Percentiles rank a stretch among this genome's conserved stretches.
Evolutionary conservation across 495 filamentous ascomycete genomes (phyloP).

Genomic region (Lophiostoma macrostomum): DNA sequence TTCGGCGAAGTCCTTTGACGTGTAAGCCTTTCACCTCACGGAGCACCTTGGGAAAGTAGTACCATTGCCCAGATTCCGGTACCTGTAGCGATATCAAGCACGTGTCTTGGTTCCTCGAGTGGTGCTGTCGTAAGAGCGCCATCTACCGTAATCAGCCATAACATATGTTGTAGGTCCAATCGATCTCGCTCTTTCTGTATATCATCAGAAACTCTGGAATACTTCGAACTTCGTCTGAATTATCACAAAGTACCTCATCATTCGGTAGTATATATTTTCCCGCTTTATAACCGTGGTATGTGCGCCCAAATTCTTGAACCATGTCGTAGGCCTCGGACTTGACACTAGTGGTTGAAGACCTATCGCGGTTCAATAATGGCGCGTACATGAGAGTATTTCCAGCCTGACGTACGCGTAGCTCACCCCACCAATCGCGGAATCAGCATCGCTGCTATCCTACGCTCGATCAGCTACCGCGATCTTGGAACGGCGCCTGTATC

Average conservation of each 20-base stretch:
- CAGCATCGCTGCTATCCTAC: constrained; percentile 8
- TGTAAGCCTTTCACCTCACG: too few relatives aligned
- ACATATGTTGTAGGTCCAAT: constrained; percentile 63
- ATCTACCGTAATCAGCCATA: constrained; percentile 52
- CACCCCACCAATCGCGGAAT: constrained; percentile 11
- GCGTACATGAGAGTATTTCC: neutral
- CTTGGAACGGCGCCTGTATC: too few relatives aligned
- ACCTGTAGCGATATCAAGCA: constrained; percentile 28
- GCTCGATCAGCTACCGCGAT: too few relatives aligned
- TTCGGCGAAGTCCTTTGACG: constrained; percentile 28
- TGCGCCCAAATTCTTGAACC: constrained; percentile 19
- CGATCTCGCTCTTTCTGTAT: constrained; percentile 19
- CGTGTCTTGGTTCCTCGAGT: constrained; percentile 20
- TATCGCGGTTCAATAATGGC: neutral
- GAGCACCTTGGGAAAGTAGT: too few relatives aligned
- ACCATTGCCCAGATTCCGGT: constrained; percentile 29
- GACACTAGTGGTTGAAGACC: constrained; percentile 4
- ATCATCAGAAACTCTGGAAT: neutral
- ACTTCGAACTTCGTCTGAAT: too few relatives aligned
- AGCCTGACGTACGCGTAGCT: constrained; percentile 7
- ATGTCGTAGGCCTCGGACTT: neutral
- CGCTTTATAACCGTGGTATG: constrained; percentile 21
- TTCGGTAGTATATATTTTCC: constrained; percentile 16
- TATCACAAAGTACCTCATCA: constrained; percentile 17
- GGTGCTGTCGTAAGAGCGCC: constrained; percentile 56